Percentiles rank a stretch among this genome's conserved stretches.
These are phyloP conservation scores for Chaetoceros tenuissimus DNA, from an alignment of 108 stramenopile species.

Conservation along the genomic window DNA sequence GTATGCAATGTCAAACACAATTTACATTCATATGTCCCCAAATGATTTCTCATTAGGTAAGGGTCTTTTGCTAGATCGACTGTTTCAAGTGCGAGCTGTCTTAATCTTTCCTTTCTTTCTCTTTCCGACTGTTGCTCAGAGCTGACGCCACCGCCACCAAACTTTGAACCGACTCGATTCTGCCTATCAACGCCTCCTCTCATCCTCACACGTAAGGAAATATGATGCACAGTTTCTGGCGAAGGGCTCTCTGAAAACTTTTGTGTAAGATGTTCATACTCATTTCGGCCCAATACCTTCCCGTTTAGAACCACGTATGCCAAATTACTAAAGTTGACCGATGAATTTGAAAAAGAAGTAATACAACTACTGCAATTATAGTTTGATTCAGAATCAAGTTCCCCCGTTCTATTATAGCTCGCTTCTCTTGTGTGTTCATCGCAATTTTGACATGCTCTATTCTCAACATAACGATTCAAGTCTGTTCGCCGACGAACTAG, in stretches of 20 bases:
- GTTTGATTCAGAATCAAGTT: not conserved
- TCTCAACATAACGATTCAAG: not conserved
- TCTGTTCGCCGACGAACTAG: not conserved
- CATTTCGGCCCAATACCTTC: conserved; percentile 6
- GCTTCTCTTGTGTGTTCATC: not conserved
- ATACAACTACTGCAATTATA: not conserved
- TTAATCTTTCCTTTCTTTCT: conserved; percentile 95
- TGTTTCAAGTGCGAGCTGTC: conserved; percentile 94
- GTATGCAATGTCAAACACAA: conserved; percentile 97
- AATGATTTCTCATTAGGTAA: conserved; percentile 97
- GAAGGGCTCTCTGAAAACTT: not conserved
- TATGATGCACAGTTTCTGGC: not conserved
- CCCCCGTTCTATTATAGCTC: no score
- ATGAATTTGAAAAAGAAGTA: not conserved
- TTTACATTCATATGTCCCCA: conserved; percentile 98
- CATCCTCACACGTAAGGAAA: conserved; percentile 12
- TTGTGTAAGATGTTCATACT: conserved; percentile 1
- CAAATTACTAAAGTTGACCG: not conserved
- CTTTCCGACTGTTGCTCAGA: conserved; percentile 83
- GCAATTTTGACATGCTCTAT: not conserved
- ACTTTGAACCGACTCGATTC: conserved; percentile 95
- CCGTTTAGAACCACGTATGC: conserved; percentile 5
- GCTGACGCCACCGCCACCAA: conserved; percentile 95
- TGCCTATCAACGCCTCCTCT: conserved; percentile 84
- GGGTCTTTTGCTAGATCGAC: conserved; percentile 99